Conservation (phyloP, 805 yeast genomes). For the Nematodospora valgi region DNA sequence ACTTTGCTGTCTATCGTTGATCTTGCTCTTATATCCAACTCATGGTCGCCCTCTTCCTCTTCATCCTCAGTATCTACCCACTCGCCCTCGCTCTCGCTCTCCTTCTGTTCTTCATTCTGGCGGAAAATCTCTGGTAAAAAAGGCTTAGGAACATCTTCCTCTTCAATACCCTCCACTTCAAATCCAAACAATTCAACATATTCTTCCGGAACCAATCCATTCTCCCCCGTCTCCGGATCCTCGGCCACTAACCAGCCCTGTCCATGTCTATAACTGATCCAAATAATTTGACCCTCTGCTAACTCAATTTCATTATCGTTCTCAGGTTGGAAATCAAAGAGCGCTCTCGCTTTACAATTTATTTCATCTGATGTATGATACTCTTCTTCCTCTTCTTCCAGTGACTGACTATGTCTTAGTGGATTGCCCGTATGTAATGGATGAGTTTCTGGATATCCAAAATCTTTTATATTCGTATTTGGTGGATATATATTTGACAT, state of each 20-base stretch:
- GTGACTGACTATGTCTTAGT: background rate
- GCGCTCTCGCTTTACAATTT: slow-evolving; percentile 68
- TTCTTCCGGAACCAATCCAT: slow-evolving; percentile 94
- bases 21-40: background rate
- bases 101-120: slow-evolving; percentile 15
- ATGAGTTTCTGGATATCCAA: slow-evolving; percentile 68
- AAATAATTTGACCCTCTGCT: slow-evolving; percentile 75
- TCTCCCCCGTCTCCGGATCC: slow-evolving; percentile 69
- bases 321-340: slow-evolving; percentile 88
- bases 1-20: background rate
- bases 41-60: slow-evolving; percentile 6
- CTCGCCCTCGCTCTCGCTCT: slow-evolving; percentile 9
- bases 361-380: slow-evolving; percentile 38
- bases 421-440: slow-evolving; percentile 65
- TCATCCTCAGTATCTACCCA: slow-evolving; percentile 16
- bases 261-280: slow-evolving; percentile 89
- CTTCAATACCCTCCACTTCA: slow-evolving; percentile 11
- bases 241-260: slow-evolving; percentile 98
- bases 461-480: slow-evolving; percentile 62
- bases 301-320: slow-evolving; percentile 87
- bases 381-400: slow-evolving; percentile 4
- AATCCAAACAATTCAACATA: slow-evolving; percentile 58
- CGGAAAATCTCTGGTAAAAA: slow-evolving; percentile 40
- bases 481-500: slow-evolving; percentile 13
- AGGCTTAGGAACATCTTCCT: slow-evolving; percentile 41